Base-by-base conservation (phyloP, 805 yeast genomes). In the Cyberlindnera xishuangbannaensis region DNA sequence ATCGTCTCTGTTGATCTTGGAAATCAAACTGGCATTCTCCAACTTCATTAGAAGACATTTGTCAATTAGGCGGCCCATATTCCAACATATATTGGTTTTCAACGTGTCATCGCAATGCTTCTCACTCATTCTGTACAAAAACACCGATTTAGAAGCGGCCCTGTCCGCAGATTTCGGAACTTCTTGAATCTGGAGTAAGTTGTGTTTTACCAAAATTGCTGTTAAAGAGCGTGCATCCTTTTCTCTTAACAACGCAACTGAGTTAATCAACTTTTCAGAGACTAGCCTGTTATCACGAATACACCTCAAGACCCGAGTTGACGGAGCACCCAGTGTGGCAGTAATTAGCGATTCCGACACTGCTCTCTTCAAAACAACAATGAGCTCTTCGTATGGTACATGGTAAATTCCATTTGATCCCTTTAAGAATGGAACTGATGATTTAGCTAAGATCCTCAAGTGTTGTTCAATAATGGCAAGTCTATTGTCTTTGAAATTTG, bases 141-240 rank as follows among this genome's bases (percentile, higher is more conserved):
- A 92, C 18, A 83, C 81, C 2, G 97, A 81, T 45, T 95, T 76
- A 25, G 84, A 77, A 0, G 97, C 95, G 3, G 95, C 88, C 45
- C 97, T 71, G 55, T 92, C 97, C 16, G 77, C 79, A 7, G 95
- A 81, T 49, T 90, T 74, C 10, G 97, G 97, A 18, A 92, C 82
- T 61, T 92, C 98, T 59, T 90, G 97, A 23, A 88, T 70, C 53
- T 90, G 95, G 14, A 88, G 63, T 14, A 83, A 71, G 41, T 88
- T 86, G 43, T 76, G 68, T 33, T 71, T 73, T 18, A 83, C 71
- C 34, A 92, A 62, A 21, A 73, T 71, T 28, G 81, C 73, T 27
- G 87, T 61, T 27, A 81, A 76, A 25, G 78, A 76, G 36, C 96
- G 69, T 7, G 87, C 83, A 23, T 78, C 82, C 39, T 73, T 74